Percentiles rank a stretch among this genome's conserved stretches.
These are phyloP conservation scores for Ploettnerulaceae sp. DNA, from an alignment of 2,329 filamentous ascomycete genomes.

Conservation along the genomic window DNA sequence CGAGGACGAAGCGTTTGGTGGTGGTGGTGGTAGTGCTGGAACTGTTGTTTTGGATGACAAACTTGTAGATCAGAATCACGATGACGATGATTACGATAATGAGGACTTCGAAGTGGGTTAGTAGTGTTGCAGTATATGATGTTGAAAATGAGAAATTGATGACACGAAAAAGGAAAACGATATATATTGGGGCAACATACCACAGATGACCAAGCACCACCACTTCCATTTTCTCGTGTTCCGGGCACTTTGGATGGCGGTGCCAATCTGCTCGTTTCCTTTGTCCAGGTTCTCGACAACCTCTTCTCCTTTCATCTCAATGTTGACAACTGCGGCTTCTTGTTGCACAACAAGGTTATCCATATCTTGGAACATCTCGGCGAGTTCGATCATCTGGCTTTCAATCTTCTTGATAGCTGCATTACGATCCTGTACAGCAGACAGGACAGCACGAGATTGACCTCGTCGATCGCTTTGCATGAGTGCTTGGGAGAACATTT, in stretches of 20 bases:
- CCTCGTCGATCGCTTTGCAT: constrained; percentile 76
- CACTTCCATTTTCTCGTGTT: constrained; percentile 75
- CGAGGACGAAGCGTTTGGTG: constrained; percentile 25
- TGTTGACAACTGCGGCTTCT: constrained; percentile 71
- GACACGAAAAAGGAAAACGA: constrained; percentile 3
- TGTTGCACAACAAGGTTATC: constrained; percentile 83
- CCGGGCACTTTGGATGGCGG: constrained; percentile 77
- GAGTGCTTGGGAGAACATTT: constrained; percentile 85
- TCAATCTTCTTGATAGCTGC: constrained; percentile 89
- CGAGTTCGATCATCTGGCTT: constrained; percentile 79
- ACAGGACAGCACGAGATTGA: constrained; percentile 73
- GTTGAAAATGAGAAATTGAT: constrained; percentile 2
- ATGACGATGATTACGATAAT: constrained; percentile 48
- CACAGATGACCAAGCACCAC: constrained; percentile 79
- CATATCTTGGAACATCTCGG: constrained; percentile 85
- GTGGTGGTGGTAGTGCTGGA: constrained; percentile 9
- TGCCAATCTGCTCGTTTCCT: constrained; percentile 76
- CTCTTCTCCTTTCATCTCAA: constrained; percentile 83
- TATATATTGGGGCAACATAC: constrained; percentile 33
- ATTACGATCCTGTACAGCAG: constrained; percentile 77
- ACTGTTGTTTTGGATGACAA: constrained; percentile 36
- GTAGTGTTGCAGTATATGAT: constrained; percentile 5
- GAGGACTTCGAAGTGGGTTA: constrained; percentile 39
- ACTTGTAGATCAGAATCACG: constrained; percentile 44
- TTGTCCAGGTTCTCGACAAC: constrained; percentile 79